A percentile compares a stretch with the other conserved stretches of the same genome.
phyloP scores from a whole-genome alignment of 208 protist genomes.

The Leishmania mexicana region DNA sequence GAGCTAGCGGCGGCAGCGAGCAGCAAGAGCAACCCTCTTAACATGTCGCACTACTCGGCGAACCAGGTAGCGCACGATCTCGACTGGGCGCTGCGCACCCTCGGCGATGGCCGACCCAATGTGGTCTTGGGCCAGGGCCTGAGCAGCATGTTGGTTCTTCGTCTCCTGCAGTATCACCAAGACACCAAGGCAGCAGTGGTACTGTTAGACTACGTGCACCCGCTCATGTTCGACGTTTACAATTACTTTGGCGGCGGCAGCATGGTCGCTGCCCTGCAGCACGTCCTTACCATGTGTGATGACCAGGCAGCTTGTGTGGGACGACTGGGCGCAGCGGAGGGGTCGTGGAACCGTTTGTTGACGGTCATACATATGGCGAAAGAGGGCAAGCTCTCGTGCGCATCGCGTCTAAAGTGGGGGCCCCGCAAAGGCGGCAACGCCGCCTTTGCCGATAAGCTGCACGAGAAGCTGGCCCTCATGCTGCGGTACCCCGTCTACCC shows the following conservation, averaged over 20 bases:
- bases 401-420: slow-evolving; percentile 41
- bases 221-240: slow-evolving; percentile 33
- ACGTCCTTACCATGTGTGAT: slow-evolving; percentile 47
- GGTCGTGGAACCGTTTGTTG: slow-evolving; percentile 39
- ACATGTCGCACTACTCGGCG: slow-evolving; percentile 37
- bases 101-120: slow-evolving; percentile 40
- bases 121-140: slow-evolving; percentile 57
- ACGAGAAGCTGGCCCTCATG: slow-evolving; percentile 38
- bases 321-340: slow-evolving; percentile 48
- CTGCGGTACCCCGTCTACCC: slow-evolving; percentile 41
- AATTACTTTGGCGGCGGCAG: slow-evolving; percentile 33
- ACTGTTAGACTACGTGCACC: slow-evolving; percentile 44
- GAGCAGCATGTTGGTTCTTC: slow-evolving; percentile 41
- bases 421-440: background rate
- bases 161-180: slow-evolving; percentile 25
- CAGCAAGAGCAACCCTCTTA: slow-evolving; percentile 1
- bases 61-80: slow-evolving; percentile 50
- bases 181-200: slow-evolving; percentile 34
- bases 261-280: slow-evolving; percentile 44
- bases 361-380: slow-evolving; percentile 35
- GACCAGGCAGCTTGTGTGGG: slow-evolving; percentile 33
- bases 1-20: slow-evolving; percentile 22
- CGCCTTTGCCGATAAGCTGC: slow-evolving; percentile 29
- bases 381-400: slow-evolving; percentile 45
- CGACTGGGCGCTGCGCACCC: slow-evolving; percentile 33